Conservation (phyloP, 306 rosid genomes). For the Carpinus viminea region DNA sequence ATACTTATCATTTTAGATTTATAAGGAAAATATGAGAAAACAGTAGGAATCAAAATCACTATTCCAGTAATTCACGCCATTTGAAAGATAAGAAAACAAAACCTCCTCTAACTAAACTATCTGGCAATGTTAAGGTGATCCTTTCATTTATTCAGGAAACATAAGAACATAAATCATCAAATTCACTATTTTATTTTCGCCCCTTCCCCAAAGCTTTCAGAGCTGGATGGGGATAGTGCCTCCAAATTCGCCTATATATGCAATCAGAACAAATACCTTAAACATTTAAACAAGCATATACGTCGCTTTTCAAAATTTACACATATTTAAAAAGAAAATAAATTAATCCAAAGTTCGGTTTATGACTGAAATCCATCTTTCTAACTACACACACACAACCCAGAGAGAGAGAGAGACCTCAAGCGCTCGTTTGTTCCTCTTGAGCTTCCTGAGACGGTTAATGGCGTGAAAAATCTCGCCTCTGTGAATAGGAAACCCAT, state of each 20-base stretch:
- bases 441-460: constrained; percentile 83
- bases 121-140: neutral
- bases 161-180: neutral
- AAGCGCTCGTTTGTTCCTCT: constrained; percentile 78
- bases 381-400: neutral
- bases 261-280: neutral
- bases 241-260: neutral
- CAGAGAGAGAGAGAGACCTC: constrained; percentile 45
- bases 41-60: neutral
- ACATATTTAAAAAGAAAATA: neutral
- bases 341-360: neutral
- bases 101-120: neutral
- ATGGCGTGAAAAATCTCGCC: constrained; percentile 81
- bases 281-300: neutral
- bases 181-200: neutral
- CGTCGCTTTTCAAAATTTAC: neutral
- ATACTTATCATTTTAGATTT: neutral
- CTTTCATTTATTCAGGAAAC: neutral
- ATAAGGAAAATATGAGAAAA: neutral
- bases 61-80: neutral
- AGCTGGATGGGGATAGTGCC: neutral
- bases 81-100: neutral
- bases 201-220: neutral
- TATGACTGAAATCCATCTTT: neutral
- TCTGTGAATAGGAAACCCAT: constrained; percentile 78